These are phyloP conservation scores for Lophiotrema nucula DNA, from an alignment of 495 filamentous ascomycete species.

Conservation along the genomic window DNA sequence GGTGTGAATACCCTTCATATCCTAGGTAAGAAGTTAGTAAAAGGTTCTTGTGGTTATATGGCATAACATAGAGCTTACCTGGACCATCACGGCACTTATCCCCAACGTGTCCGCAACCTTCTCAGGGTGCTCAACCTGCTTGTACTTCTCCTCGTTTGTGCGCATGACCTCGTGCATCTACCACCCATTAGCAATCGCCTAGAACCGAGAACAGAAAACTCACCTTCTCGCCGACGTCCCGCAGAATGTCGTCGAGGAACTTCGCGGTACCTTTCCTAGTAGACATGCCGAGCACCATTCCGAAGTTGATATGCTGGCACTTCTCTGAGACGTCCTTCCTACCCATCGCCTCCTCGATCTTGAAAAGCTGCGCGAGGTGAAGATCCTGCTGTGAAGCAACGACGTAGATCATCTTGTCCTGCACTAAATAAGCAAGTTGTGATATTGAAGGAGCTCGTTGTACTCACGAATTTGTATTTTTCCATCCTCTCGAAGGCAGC, in stretches of 20 bases:
- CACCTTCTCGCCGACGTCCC: slow-evolving; percentile 62
- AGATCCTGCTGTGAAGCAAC: slow-evolving; percentile 68
- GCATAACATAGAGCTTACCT: too few relatives aligned
- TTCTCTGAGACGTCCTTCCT: slow-evolving; percentile 60
- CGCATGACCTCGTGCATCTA: slow-evolving; percentile 73
- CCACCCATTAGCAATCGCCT: too few relatives aligned
- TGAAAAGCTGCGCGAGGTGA: slow-evolving; percentile 72
- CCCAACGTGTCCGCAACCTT: slow-evolving; percentile 55
- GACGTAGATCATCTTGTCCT: slow-evolving; percentile 78
- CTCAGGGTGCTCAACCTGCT: slow-evolving; percentile 61
- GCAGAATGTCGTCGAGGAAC: slow-evolving; percentile 67
- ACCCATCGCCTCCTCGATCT: slow-evolving; percentile 67
- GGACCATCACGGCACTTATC: slow-evolving; percentile 69
- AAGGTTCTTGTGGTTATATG: too few relatives aligned
- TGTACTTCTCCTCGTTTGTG: slow-evolving; percentile 62
- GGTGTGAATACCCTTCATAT: slow-evolving; percentile 5
- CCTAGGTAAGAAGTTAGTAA: too few relatives aligned
- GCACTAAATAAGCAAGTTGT: too few relatives aligned
- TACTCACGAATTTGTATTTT: slow-evolving; percentile 57
- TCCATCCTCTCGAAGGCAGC: slow-evolving; percentile 62
- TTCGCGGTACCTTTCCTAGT: slow-evolving; percentile 69
- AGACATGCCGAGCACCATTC: slow-evolving; percentile 69
- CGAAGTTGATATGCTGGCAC: slow-evolving; percentile 72
- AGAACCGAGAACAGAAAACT: too few relatives aligned
- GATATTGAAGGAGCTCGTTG: too few relatives aligned